These are phyloP conservation scores for Monosporascus sp. DNA, from an alignment of 2,329 filamentous ascomycete species.

Conservation along the genomic window DNA sequence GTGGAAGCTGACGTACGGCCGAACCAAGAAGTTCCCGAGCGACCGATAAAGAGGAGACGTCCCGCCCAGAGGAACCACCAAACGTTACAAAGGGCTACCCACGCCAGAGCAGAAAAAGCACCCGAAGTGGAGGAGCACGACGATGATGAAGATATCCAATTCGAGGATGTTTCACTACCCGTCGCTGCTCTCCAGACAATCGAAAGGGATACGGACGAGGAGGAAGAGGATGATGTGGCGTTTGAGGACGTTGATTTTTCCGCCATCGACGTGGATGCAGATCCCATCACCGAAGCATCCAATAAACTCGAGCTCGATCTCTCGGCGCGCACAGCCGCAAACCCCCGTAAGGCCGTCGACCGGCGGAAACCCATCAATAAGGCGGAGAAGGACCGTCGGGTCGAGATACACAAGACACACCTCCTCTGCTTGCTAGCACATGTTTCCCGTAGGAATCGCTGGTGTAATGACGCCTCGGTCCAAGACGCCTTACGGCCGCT, in stretches of 20 bases:
- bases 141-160: conserved; percentile 37
- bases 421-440: conserved; percentile 78
- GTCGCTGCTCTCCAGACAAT: conserved; percentile 46
- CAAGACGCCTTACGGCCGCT: conserved; percentile 62
- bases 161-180: conserved; percentile 46
- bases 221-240: conserved; percentile 32
- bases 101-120: conserved; percentile 11
- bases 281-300: conserved; percentile 17
- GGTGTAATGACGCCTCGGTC: conserved; percentile 74
- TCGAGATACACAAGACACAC: conserved; percentile 83
- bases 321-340: conserved; percentile 36
- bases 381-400: conserved; percentile 50
- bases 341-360: conserved; percentile 27
- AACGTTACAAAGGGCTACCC: conserved; percentile 6
- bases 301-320: conserved; percentile 48
- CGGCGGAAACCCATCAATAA: conserved; percentile 49
- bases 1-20: conserved; percentile 39
- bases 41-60: conserved; percentile 37
- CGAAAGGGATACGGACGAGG: conserved; percentile 42
- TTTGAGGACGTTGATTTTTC: conserved; percentile 47
- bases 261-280: conserved; percentile 14
- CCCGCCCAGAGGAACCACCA: conserved; percentile 28
- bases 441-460: conserved; percentile 70
- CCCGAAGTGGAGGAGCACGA: conserved; percentile 15
- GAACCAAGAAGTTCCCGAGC: conserved; percentile 26